Evolutionary conservation across 2,329 filamentous ascomycete genomes (phyloP).

Genomic region (Rhinocladiella similis): DNA sequence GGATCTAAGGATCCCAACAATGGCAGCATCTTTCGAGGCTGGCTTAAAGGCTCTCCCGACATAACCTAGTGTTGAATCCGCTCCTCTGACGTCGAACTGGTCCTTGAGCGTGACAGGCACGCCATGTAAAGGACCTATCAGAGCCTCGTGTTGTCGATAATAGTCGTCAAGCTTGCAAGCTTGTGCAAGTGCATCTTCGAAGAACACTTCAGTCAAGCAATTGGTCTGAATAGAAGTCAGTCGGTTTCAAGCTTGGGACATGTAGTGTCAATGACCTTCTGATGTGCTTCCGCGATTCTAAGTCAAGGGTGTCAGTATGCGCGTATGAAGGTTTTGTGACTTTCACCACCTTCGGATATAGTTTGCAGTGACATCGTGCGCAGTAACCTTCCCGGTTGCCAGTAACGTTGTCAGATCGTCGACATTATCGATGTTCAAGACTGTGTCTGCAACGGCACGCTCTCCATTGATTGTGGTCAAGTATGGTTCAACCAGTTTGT

Average conservation of each 20-base stretch:
- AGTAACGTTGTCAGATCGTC: slow-evolving; percentile 26
- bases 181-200: slow-evolving; percentile 36
- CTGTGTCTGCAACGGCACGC: neutral
- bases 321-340: slow-evolving; percentile 13
- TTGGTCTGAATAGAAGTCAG: slow-evolving; percentile 35
- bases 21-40: slow-evolving; percentile 49
- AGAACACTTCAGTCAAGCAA: slow-evolving; percentile 40
- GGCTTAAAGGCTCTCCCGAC: slow-evolving; percentile 35
- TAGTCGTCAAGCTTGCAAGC: slow-evolving; percentile 37
- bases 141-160: slow-evolving; percentile 37
- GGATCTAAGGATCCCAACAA: slow-evolving; percentile 51
- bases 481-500: slow-evolving; percentile 34
- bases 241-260: neutral
- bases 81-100: slow-evolving; percentile 60
- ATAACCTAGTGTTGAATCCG: slow-evolving; percentile 61
- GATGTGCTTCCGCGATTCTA: slow-evolving; percentile 32
- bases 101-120: slow-evolving; percentile 61
- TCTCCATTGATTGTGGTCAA: slow-evolving; percentile 15
- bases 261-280: slow-evolving; percentile 21
- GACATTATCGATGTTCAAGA: slow-evolving; percentile 33
- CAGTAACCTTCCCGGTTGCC: slow-evolving; percentile 30
- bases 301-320: neutral
- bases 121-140: slow-evolving; percentile 54
- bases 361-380: slow-evolving; percentile 32
- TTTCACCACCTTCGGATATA: slow-evolving; percentile 38